Evolutionary conservation across 1,284 basidiomycete species (phyloP).

Genomic region (Grifola frondosa): DNA sequence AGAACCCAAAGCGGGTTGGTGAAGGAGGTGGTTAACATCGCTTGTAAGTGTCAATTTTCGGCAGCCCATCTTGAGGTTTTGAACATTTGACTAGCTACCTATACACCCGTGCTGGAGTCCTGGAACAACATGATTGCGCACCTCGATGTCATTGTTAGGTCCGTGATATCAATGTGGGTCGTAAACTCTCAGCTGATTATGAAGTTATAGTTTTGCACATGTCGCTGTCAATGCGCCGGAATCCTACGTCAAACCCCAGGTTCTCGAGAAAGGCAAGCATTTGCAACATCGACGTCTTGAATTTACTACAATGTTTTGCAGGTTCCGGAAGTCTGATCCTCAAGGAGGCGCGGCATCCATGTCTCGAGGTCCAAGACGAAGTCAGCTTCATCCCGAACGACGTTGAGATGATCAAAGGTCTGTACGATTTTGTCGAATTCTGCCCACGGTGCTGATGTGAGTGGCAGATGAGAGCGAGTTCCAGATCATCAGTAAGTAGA

Average conservation of each 20-base stretch:
- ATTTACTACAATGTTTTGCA: conserved; percentile 26
- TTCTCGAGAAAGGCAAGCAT: conserved; percentile 66
- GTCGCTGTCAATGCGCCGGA: conserved; percentile 86
- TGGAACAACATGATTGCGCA: conserved; percentile 88
- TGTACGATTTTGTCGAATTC: conserved; percentile 19
- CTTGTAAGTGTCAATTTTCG: conserved; percentile 73
- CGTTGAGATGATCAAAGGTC: conserved; percentile 83
- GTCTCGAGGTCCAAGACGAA: conserved; percentile 95
- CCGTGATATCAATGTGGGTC: conserved; percentile 13
- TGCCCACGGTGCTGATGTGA: conserved; percentile 1
- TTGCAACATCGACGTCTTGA: not conserved
- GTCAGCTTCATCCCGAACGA: conserved; percentile 96
- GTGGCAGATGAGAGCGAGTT: conserved; percentile 73
- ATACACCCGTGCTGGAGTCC: conserved; percentile 88
- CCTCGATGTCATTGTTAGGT: conserved; percentile 91
- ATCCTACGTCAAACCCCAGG: conserved; percentile 82
- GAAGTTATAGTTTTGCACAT: conserved; percentile 74
- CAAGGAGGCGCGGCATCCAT: conserved; percentile 89
- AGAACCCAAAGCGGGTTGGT: conserved; percentile 83
- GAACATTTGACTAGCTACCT: conserved; percentile 64
- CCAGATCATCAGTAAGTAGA: conserved; percentile 76
- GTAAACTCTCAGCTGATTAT: not conserved
- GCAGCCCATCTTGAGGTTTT: too few species aligned
- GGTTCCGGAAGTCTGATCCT: conserved; percentile 80
- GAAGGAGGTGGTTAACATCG: conserved; percentile 91